Evolutionary conservation across 2,329 filamentous ascomycete genomes (phyloP).

Genomic region (Diaporthe batatas): DNA sequence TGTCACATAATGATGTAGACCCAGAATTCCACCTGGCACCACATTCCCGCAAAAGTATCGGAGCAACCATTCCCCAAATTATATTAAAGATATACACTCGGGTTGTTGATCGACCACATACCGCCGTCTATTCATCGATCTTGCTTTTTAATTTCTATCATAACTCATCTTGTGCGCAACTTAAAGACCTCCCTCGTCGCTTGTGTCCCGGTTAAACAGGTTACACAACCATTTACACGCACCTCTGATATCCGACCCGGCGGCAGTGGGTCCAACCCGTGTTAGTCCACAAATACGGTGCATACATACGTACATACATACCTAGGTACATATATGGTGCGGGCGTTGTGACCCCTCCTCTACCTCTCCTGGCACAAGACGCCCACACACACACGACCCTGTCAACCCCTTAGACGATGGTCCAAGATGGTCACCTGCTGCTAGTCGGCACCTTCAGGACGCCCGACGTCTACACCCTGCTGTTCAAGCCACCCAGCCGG

Average conservation of each 20-base stretch:
- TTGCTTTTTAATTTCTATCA: not conserved
- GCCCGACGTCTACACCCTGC: slow-evolving; percentile 37
- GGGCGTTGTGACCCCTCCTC: not conserved
- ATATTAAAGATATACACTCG: slow-evolving; percentile 13
- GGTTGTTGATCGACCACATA: slow-evolving; percentile 32
- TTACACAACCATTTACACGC: slow-evolving; percentile 1
- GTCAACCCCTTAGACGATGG: slow-evolving; percentile 1
- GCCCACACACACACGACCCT: slow-evolving; percentile 9
- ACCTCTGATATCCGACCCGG: not conserved
- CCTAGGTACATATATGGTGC: not conserved
- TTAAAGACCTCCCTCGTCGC: not conserved
- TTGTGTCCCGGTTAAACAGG: not conserved
- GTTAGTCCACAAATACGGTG: slow-evolving; percentile 12
- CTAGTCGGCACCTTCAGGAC: slow-evolving; percentile 41
- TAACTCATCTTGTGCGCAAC: not conserved
- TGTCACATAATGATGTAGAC: slow-evolving; percentile 27
- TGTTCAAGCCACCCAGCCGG: slow-evolving; percentile 35
- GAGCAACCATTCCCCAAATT: slow-evolving; percentile 15
- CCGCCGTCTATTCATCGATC: not conserved
- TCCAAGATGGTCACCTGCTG: slow-evolving; percentile 36
- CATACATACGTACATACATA: slow-evolving; percentile 6
- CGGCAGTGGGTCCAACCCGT: slow-evolving; percentile 14
- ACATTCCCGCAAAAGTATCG: slow-evolving; percentile 17
- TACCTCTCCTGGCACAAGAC: not conserved
- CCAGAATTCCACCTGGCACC: slow-evolving; percentile 26